Evolutionary conservation across 2,329 filamentous ascomycete species (phyloP).

Genomic region (Dothistroma pini): DNA sequence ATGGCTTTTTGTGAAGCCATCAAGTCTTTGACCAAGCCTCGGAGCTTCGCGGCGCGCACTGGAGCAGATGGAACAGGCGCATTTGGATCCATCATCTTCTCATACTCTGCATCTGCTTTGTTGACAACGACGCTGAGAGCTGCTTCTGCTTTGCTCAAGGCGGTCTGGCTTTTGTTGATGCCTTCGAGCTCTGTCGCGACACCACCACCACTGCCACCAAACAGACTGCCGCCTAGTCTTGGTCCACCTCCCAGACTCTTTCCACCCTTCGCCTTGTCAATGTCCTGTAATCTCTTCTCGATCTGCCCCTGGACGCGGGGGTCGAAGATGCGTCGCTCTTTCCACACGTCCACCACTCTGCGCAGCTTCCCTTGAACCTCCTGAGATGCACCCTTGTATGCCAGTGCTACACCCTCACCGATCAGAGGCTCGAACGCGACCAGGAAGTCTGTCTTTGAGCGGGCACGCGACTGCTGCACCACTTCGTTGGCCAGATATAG

Average conservation of each 20-base stretch:
- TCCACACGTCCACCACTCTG: slow-evolving; percentile 93
- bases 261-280: slow-evolving; percentile 48
- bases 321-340: slow-evolving; percentile 80
- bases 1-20: slow-evolving; percentile 86
- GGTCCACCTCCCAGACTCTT: slow-evolving; percentile 24
- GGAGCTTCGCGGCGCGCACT: slow-evolving; percentile 85
- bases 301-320: slow-evolving; percentile 72
- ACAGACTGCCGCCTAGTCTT: slow-evolving; percentile 64
- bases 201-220: slow-evolving; percentile 55
- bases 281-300: slow-evolving; percentile 68
- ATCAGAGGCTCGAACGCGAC: slow-evolving; percentile 88
- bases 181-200: slow-evolving; percentile 74
- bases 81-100: slow-evolving; percentile 72
- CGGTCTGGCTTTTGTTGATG: slow-evolving; percentile 70
- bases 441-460: slow-evolving; percentile 88
- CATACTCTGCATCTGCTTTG: slow-evolving; percentile 75
- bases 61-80: slow-evolving; percentile 72
- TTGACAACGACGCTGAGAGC: slow-evolving; percentile 64
- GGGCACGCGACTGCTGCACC: slow-evolving; percentile 89
- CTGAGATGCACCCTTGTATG: slow-evolving; percentile 81
- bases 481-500: slow-evolving; percentile 98
- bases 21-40: slow-evolving; percentile 82
- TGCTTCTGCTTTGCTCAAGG: slow-evolving; percentile 67
- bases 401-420: slow-evolving; percentile 81
- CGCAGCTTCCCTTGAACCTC: slow-evolving; percentile 86